Percentiles rank a stretch among this genome's conserved stretches.
These are phyloP conservation scores for Amauroascus verrucosus DNA, from an alignment of 2,329 filamentous ascomycete genomes.

Conservation along the genomic window DNA sequence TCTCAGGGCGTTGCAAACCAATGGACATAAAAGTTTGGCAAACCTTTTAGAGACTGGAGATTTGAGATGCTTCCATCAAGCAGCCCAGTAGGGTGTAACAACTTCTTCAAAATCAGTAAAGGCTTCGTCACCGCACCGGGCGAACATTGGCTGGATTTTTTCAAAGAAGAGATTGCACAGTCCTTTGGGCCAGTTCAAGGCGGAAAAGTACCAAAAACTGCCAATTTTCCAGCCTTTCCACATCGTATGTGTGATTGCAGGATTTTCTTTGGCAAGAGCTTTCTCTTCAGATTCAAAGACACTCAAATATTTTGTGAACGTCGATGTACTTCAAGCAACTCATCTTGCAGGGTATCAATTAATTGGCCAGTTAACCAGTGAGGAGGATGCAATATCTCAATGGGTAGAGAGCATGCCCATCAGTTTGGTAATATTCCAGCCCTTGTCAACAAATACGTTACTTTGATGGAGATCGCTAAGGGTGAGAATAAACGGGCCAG, in stretches of 20 bases:
- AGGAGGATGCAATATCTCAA: constrained; percentile 23
- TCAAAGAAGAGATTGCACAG: constrained; percentile 20
- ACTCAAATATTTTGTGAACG: background rate
- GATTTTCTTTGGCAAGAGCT: background rate
- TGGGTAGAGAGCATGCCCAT: constrained; percentile 25
- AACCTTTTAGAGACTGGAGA: no score
- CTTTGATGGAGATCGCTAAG: background rate
- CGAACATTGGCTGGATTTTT: constrained; percentile 20
- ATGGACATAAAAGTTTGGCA: no score
- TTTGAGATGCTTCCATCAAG: no score
- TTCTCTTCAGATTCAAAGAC: constrained; percentile 3
- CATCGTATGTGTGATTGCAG: constrained; percentile 7
- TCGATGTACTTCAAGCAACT: background rate
- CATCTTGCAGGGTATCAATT: constrained; percentile 14
- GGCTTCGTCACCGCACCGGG: background rate
- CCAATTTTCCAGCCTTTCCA: constrained; percentile 19
- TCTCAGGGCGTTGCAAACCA: no score
- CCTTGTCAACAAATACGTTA: constrained; percentile 16
- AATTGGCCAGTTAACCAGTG: constrained; percentile 21
- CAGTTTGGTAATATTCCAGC: constrained; percentile 27
- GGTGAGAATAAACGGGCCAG: constrained; percentile 29
- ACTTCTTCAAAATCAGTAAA: background rate
- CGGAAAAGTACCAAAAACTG: constrained; percentile 21
- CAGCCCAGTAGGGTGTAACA: background rate
- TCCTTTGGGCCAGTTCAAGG: constrained; percentile 20